phyloP scores from a whole-genome alignment of 345 rosid genomes.

The Moricandia moricandioides region DNA sequence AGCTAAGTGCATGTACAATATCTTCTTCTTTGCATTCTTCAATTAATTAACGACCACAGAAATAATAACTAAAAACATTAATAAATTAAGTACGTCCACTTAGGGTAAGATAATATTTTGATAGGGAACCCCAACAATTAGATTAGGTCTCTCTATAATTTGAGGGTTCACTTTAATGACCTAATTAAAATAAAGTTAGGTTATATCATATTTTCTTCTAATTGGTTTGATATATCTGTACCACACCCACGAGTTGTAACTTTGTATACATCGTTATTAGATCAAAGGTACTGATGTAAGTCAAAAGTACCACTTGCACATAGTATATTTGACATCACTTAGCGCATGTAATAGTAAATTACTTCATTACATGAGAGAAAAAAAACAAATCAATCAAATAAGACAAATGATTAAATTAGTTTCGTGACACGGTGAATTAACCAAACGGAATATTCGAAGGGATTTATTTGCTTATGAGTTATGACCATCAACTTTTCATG shows the following conservation, averaged over 20 bases:
- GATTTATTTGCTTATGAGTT: slow-evolving; percentile 17
- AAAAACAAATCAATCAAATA: not conserved
- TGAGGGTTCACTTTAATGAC: not conserved
- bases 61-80: not conserved
- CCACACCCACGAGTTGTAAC: slow-evolving; percentile 1
- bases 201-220: slow-evolving; percentile 25
- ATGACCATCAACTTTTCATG: slow-evolving; percentile 18
- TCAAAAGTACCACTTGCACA: slow-evolving; percentile 22
- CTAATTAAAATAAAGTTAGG: slow-evolving; percentile 41
- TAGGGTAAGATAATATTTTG: slow-evolving; percentile 28
- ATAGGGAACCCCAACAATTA: slow-evolving; percentile 17
- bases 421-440: not conserved
- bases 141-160: slow-evolving; percentile 25
- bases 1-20: not conserved
- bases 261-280: slow-evolving; percentile 1
- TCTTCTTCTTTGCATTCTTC: not conserved
- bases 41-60: slow-evolving; percentile 17
- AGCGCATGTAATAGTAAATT: slow-evolving; percentile 12
- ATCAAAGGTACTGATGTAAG: slow-evolving; percentile 7
- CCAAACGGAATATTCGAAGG: slow-evolving; percentile 8
- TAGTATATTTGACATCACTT: slow-evolving; percentile 9
- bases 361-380: not conserved
- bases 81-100: slow-evolving; percentile 35
- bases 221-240: slow-evolving; percentile 16
- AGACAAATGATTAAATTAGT: not conserved